Evolutionary conservation across 1,284 basidiomycete genomes (phyloP), one percentile per base, ranked within the genome.

Genomic region (Moniliophthora roreri): DNA sequence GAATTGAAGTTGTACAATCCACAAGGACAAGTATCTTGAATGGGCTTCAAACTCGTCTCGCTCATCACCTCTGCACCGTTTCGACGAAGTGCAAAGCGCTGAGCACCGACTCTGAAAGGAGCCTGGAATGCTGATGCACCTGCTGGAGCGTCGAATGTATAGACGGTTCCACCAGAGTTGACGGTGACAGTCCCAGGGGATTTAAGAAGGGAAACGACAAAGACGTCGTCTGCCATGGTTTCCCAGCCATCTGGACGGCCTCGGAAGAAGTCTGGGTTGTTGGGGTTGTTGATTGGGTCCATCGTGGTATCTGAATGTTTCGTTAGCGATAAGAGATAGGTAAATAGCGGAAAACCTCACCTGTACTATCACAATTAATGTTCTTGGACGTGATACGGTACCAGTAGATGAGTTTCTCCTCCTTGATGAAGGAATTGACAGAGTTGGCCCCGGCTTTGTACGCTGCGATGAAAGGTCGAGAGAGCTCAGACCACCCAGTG

Each of bases 51-150:
- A 11, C 69, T 68, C 44, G 68, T 65, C 24, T 59, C 66, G 23
- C 53, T 53, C 55, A 63, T 62, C 7, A 65, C 62, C 35, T 59
- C 51, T 21, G 45, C 51, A 3, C 62, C 65, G 37, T 62, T 56
- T 21, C 65, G 55, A 15, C 52, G 49, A 18, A 71, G 63, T 41
- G 65, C 58, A 38, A 72, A 63, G 58, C 60, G 62, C 60, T 71
- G 68, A 18, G 58, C 6, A 37, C 69, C 69, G 4, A 63, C 49
- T 3, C 63, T 58, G 62, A 69, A 70, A 1, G 65, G 60, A 5
- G 69, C 68, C 20, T 59, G 54, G 45, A 68, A 67, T n/a, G 68
- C 66, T 16, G 63, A 63, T 3, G 62, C 63, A 13, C 68, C 68
- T 1, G 63, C 59, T 10, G 60, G 60, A 0, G 69, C 69, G 39